These are phyloP conservation scores for Ophiostoma sp. DNA, from an alignment of 2,329 filamentous ascomycete genomes.

Conservation along the genomic window DNA sequence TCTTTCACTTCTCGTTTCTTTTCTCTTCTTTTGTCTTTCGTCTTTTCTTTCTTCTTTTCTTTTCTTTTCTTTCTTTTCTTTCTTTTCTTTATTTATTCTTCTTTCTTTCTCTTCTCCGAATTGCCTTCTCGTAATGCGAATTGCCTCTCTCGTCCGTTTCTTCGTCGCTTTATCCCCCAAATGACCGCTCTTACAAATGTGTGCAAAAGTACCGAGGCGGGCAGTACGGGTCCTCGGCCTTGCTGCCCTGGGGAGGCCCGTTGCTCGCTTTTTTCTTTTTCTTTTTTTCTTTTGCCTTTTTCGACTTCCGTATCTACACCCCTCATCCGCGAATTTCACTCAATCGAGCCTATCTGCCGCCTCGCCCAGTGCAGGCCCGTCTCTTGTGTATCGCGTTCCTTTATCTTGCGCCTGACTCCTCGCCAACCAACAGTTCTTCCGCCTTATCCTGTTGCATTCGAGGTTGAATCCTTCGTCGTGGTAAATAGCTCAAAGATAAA, in stretches of 20 bases:
- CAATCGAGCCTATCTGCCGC: not conserved
- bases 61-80: no score
- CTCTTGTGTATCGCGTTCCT: not conserved
- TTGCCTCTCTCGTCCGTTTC: not conserved
- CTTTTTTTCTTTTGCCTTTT: not conserved
- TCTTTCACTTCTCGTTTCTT: not conserved
- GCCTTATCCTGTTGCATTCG: conserved; percentile 2
- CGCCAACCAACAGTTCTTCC: not conserved
- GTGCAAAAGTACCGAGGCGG: conserved; percentile 9
- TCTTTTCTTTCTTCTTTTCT: not conserved
- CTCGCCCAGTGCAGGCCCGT: not conserved
- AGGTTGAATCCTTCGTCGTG: not conserved
- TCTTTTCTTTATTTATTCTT: not conserved
- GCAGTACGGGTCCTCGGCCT: not conserved
- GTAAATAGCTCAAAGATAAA: conserved; percentile 12
- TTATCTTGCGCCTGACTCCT: not conserved
- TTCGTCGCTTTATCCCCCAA: not conserved
- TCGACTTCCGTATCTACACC: conserved; percentile 4
- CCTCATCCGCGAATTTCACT: not conserved
- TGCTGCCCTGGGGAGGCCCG: not conserved
- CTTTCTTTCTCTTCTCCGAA: not conserved
- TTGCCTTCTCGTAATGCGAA: not conserved
- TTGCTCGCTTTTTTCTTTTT: not conserved
- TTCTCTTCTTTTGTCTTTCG: not conserved
- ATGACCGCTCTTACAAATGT: not conserved